These are phyloP conservation scores for Hymenoscyphus scutula DNA, from an alignment of 2,329 filamentous ascomycete genomes.

Conservation along the genomic window DNA sequence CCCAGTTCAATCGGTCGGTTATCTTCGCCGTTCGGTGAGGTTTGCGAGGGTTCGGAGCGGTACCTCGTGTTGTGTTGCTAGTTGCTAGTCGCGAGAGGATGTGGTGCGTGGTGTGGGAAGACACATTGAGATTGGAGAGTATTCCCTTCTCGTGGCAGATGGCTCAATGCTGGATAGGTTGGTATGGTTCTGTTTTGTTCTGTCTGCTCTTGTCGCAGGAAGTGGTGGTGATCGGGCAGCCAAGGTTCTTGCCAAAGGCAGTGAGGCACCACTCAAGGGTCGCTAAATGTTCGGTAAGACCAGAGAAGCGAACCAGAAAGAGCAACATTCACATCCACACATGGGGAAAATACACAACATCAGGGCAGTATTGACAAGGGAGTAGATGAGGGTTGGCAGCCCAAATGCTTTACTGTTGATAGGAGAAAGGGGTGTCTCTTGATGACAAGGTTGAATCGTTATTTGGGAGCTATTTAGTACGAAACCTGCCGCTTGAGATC, in stretches of 20 bases:
- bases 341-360: neutral
- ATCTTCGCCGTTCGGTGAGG: constrained; percentile 1
- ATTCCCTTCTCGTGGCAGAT: neutral
- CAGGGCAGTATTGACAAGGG: neutral
- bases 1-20: neutral
- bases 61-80: neutral
- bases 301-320: neutral
- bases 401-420: neutral
- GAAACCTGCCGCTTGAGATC: neutral
- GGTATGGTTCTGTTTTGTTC: neutral
- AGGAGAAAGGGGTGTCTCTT: too few species aligned
- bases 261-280: neutral
- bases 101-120: neutral
- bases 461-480: neutral
- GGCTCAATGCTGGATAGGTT: neutral
- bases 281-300: constrained; percentile 5
- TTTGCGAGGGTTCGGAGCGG: constrained; percentile 2
- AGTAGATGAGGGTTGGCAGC: neutral
- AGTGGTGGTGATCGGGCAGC: constrained; percentile 3
- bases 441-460: neutral
- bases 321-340: neutral
- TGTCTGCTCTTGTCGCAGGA: constrained; percentile 4
- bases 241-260: constrained; percentile 5
- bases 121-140: neutral
- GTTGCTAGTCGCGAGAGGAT: constrained; percentile 1